Percentiles rank a stretch among this genome's conserved stretches.
Conservation (phyloP, 169 alveolate species). For the Ichthyophthirius multifiliis region DNA sequence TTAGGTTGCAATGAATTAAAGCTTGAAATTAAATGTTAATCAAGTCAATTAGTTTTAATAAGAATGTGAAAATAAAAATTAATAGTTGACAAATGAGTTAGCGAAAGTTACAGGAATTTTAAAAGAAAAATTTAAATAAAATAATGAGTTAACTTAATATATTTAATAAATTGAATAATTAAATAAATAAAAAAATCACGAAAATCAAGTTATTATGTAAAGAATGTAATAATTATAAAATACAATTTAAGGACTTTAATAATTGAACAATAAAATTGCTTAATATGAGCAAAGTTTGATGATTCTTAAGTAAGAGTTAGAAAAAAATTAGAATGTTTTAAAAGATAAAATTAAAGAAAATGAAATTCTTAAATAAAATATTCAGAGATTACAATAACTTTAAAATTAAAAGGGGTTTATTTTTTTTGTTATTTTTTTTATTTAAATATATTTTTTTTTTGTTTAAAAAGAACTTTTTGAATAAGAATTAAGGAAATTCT, state of each 20-base stretch:
- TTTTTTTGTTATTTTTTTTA: too few species aligned
- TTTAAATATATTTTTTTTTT: too few species aligned
- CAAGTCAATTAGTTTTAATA: not conserved
- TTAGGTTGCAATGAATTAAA: not conserved
- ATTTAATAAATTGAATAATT: not conserved
- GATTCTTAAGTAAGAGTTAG: not conserved
- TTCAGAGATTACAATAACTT: not conserved
- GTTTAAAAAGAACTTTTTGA: not conserved
- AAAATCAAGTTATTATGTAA: not conserved
- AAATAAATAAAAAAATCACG: not conserved
- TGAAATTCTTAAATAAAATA: not conserved
- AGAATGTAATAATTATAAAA: not conserved
- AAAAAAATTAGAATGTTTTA: not conserved
- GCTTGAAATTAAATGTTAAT: not conserved
- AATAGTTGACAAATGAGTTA: not conserved
- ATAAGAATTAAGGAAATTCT: not conserved
- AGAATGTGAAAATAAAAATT: not conserved
- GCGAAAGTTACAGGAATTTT: not conserved
- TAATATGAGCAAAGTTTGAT: not conserved
- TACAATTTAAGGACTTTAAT: not conserved
- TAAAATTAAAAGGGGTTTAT: not conserved
- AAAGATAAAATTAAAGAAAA: conserved; percentile 2
- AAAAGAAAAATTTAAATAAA: not conserved
- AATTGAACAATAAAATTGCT: not conserved
- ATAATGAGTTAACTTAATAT: not conserved